These are phyloP conservation scores for Pisolithus thermaeus DNA, from an alignment of 1,284 basidiomycete species.

Conservation along the genomic window DNA sequence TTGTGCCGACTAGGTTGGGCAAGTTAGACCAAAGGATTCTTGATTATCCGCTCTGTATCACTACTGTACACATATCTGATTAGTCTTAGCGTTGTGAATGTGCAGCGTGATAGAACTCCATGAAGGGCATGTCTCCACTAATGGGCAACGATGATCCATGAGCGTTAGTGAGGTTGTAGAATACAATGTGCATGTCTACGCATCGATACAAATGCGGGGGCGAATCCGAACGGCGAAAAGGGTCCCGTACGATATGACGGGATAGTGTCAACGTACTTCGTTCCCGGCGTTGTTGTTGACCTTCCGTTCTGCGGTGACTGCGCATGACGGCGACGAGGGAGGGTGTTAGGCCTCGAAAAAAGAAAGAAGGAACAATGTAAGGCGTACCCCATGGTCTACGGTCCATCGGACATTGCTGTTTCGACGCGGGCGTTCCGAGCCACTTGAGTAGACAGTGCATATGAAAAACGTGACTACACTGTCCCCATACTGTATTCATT, in stretches of 20 bases:
- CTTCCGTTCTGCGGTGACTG: slow-evolving; percentile 27
- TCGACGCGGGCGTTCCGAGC: slow-evolving; percentile 82
- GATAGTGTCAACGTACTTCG: background rate
- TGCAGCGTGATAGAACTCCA: no score
- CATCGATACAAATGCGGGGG: slow-evolving; percentile 1
- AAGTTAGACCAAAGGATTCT: background rate
- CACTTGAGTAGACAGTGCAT: slow-evolving; percentile 95
- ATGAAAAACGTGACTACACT: slow-evolving; percentile 92
- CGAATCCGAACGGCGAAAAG: background rate
- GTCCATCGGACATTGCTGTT: slow-evolving; percentile 94
- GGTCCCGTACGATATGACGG: background rate
- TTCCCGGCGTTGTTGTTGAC: slow-evolving; percentile 1
- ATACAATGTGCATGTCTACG: slow-evolving; percentile 1
- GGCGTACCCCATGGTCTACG: slow-evolving; percentile 88
- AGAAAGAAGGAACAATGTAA: no score
- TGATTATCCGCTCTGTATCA: slow-evolving; percentile 19
- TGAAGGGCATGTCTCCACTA: no score
- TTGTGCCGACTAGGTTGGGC: no score
- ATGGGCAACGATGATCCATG: no score
- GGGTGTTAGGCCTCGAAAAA: background rate
- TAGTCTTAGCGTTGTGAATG: background rate
- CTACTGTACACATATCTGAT: slow-evolving; percentile 16
- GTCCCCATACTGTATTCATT: slow-evolving; percentile 71
- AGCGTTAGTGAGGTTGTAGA: background rate
- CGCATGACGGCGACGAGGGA: no score